Evolutionary conservation across 177 flowering plant species (phyloP).

Genomic region (Vitis hybrid): DNA sequence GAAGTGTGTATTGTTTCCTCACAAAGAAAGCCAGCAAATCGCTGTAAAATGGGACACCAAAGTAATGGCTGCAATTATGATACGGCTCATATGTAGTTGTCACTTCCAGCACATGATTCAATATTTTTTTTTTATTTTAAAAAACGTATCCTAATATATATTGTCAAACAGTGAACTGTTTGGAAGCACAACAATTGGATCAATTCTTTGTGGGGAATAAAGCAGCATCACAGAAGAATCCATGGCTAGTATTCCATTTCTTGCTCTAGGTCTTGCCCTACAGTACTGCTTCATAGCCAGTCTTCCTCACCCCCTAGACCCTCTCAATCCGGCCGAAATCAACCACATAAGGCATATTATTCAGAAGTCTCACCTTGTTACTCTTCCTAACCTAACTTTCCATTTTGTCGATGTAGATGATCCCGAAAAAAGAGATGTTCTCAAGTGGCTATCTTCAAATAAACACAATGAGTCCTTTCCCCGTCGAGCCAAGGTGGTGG

Average conservation of each 20-base stretch:
- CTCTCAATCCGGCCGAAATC: slow-evolving; percentile 26
- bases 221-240: not conserved
- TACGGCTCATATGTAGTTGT: too few species aligned
- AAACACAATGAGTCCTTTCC: slow-evolving; percentile 11
- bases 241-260: slow-evolving; percentile 13
- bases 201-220: not conserved
- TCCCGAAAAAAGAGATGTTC: slow-evolving; percentile 40
- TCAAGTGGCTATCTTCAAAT: slow-evolving; percentile 36
- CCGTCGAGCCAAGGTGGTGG: slow-evolving; percentile 49
- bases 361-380: slow-evolving; percentile 21
- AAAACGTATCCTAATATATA: too few species aligned
- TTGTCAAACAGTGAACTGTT: too few species aligned
- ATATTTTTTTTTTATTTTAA: too few species aligned
- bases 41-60: not conserved
- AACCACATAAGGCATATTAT: slow-evolving; percentile 20
- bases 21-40: not conserved
- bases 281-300: slow-evolving; percentile 9
- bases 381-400: slow-evolving; percentile 29
- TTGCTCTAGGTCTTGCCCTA: slow-evolving; percentile 15
- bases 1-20: too few species aligned
- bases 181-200: too few species aligned
- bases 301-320: slow-evolving; percentile 34
- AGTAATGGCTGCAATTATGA: not conserved
- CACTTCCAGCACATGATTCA: too few species aligned
- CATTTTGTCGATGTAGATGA: slow-evolving; percentile 36